These are phyloP conservation scores for Clarireedia homoeocarpa DNA, from an alignment of 2,329 filamentous ascomycete species.

Conservation along the genomic window DNA sequence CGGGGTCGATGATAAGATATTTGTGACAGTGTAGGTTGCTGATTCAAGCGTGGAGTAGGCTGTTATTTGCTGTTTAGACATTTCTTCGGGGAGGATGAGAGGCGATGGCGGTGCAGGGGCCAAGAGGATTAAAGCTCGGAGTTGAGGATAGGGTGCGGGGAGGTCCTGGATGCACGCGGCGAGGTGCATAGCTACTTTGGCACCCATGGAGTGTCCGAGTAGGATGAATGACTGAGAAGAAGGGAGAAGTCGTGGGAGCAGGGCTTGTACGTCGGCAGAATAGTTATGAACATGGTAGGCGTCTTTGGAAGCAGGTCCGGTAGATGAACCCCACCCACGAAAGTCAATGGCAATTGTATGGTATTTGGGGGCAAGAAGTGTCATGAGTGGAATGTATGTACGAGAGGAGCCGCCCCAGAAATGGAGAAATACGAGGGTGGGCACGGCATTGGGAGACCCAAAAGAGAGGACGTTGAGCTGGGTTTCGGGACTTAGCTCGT, in stretches of 20 bases:
- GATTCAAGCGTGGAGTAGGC: slow-evolving; percentile 29
- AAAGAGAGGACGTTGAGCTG: slow-evolving; percentile 6
- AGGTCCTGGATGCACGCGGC: background rate
- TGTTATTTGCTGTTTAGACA: slow-evolving; percentile 29
- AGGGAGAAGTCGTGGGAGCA: slow-evolving; percentile 17
- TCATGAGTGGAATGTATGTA: slow-evolving; percentile 25
- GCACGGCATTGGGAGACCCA: background rate
- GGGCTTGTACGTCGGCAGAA: slow-evolving; percentile 17
- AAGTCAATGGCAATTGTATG: slow-evolving; percentile 29
- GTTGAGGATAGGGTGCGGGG: slow-evolving; percentile 12
- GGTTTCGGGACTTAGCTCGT: background rate
- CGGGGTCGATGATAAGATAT: slow-evolving; percentile 27
- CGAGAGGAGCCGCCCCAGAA: slow-evolving; percentile 33
- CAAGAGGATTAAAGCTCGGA: slow-evolving; percentile 12
- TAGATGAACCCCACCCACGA: slow-evolving; percentile 33
- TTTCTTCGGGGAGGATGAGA: slow-evolving; percentile 27
- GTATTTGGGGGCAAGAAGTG: slow-evolving; percentile 7
- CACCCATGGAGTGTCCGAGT: slow-evolving; percentile 35
- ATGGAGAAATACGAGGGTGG: slow-evolving; percentile 30
- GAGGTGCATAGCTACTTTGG: slow-evolving; percentile 27
- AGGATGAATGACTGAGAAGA: slow-evolving; percentile 25
- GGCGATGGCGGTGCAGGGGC: slow-evolving; percentile 30
- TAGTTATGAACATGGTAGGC: slow-evolving; percentile 28
- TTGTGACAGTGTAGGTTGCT: slow-evolving; percentile 27
- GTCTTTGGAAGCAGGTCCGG: slow-evolving; percentile 20